Percentiles rank a stretch among this genome's conserved stretches.
phyloP scores from a whole-genome alignment of 495 filamentous ascomycete species.

The Penicillium malachiteum region DNA sequence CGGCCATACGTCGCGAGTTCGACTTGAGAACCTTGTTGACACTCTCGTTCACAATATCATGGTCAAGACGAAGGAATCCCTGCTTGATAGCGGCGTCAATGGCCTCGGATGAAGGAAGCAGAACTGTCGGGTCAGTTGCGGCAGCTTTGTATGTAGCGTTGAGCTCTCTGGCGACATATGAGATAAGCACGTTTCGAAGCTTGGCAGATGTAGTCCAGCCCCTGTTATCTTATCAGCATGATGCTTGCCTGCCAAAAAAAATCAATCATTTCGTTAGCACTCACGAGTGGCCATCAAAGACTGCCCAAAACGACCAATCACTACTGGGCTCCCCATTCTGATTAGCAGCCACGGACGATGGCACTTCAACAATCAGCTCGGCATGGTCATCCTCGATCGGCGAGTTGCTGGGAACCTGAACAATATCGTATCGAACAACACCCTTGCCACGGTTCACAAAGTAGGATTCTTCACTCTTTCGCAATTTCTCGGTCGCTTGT shows the following conservation, averaged over 20 bases:
- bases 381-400: slow-evolving; percentile 98
- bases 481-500: slow-evolving; percentile 84
- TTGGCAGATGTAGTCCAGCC: slow-evolving; percentile 99
- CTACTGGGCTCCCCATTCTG: slow-evolving; percentile 55
- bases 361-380: slow-evolving; percentile 93
- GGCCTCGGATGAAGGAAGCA: slow-evolving; percentile 62
- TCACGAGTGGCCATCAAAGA: slow-evolving; percentile 95
- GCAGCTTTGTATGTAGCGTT: slow-evolving; percentile 85
- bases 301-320: slow-evolving; percentile 99
- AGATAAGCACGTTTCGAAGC: slow-evolving; percentile 86
- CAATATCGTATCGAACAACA: slow-evolving; percentile 93
- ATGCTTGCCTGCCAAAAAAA: background rate
- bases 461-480: slow-evolving; percentile 88
- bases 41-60: slow-evolving; percentile 89
- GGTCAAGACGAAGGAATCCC: slow-evolving; percentile 82
- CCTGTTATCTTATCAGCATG: slow-evolving; percentile 41
- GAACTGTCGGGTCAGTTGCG: slow-evolving; percentile 56
- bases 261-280: slow-evolving; percentile 18
- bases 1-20: slow-evolving; percentile 82
- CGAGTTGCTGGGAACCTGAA: slow-evolving; percentile 91
- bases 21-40: slow-evolving; percentile 83
- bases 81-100: slow-evolving; percentile 91
- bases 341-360: slow-evolving; percentile 52
- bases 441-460: slow-evolving; percentile 85
- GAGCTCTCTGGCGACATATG: slow-evolving; percentile 90